Conservation (phyloP, 345 rosid genomes). For the Syzygium aqueum region DNA sequence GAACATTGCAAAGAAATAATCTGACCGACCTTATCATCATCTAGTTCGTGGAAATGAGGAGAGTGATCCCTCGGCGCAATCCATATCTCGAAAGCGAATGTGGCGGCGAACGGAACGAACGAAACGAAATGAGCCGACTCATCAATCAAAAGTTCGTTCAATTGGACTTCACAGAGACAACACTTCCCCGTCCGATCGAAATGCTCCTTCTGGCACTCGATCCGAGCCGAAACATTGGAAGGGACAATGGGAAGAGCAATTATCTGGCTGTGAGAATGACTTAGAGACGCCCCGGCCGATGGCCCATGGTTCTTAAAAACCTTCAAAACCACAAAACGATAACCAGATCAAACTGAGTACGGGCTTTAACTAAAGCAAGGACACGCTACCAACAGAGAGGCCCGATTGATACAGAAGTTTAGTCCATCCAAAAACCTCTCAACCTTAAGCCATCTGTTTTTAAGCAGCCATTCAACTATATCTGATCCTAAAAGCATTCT, state of each 20-base stretch:
- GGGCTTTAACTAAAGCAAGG: neutral
- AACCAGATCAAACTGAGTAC: neutral
- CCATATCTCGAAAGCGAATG: constrained; percentile 84
- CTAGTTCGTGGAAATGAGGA: constrained; percentile 63
- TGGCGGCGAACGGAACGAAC: constrained; percentile 54
- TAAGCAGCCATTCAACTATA: neutral
- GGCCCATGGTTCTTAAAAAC: constrained; percentile 92
- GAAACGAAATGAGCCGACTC: constrained; percentile 56
- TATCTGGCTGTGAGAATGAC: constrained; percentile 89
- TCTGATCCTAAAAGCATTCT: neutral
- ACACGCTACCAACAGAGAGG: neutral
- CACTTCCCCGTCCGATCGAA: constrained; percentile 56
- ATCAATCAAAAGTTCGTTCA: constrained; percentile 42
- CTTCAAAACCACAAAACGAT: constrained; percentile 15
- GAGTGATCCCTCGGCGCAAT: constrained; percentile 58
- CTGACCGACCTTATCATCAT: constrained; percentile 35
- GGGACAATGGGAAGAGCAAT: constrained; percentile 78
- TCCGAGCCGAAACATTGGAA: constrained; percentile 41
- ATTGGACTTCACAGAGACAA: constrained; percentile 49
- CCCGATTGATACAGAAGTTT: neutral
- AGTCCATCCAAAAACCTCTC: neutral
- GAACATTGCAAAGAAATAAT: neutral
- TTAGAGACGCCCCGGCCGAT: constrained; percentile 92
- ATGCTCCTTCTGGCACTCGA: constrained; percentile 51
- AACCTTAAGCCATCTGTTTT: neutral